Evolutionary conservation across 2,329 filamentous ascomycete species (phyloP), one percentile per base, ranked within the genome.

Genomic region (Xylaria sp.): DNA sequence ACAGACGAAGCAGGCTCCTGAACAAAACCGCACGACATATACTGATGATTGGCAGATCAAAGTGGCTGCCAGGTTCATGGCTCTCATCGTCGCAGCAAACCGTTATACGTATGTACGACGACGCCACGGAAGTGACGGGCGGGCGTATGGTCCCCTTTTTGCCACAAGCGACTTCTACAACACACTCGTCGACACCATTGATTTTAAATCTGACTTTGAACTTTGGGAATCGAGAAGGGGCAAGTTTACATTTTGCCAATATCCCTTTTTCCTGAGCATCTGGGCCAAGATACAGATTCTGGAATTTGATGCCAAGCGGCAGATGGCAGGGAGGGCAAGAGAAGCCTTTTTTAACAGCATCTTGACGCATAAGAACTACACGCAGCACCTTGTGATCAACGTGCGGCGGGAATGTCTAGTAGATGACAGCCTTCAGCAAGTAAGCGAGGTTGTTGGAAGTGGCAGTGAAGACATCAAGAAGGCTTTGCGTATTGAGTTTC

Each of bases 341-440:
- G 93, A 97, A 77, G 94, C 94, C 2, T 97, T 97, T 79, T 97
- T 97, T 77, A 91, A 94, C 78, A 95, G 92, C 77, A 94, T 98
- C 73, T 86, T 97, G 80, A 92, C 88, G 41, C 88, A 90, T 59
- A 90, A 90, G 75, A 89, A 86, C 37, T 88, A 94, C 63, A 93
- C 92, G 67, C 92, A 94, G 76, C 92, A 94, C 78, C 86, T 97
- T 51, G 85, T 92, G 23, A 83, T 98, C 44, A 90, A 89, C 70
- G 89, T 98, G 15, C 88, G 94, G 25, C 86, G 94, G 64, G 93
- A 97, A 62, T 97, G 94, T 76, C 84, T 97, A 52, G 92, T 96
- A 1, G 94, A 97, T 65, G 94, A 97, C 79, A 97, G 94, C 73
- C 84, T 98, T 34, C 92, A 91, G 70, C 88, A 91, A 41, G 94